Evolutionary conservation across 345 rosid genomes (phyloP).

Genomic region (Xanthoceras sorbifolium): DNA sequence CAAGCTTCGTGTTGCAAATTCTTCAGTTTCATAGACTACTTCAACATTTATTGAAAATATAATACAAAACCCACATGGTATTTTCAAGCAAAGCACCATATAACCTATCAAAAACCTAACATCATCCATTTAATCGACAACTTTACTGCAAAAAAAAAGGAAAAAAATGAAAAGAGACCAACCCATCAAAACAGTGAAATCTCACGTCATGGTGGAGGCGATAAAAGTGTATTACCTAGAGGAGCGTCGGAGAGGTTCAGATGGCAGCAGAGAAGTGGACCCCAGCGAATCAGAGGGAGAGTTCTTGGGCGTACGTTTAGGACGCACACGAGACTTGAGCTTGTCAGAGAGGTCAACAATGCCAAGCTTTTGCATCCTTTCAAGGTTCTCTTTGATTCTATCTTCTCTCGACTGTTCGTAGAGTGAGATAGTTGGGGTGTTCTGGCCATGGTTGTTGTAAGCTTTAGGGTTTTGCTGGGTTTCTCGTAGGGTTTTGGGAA

Average conservation of each 20-base stretch:
- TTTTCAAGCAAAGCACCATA: neutral
- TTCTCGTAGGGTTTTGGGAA: slow-evolving; percentile 11
- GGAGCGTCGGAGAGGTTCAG: slow-evolving; percentile 59
- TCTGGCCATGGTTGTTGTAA: slow-evolving; percentile 17
- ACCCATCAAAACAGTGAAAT: neutral
- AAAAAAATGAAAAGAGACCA: neutral
- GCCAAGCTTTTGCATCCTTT: slow-evolving; percentile 75
- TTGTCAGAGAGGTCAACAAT: slow-evolving; percentile 64
- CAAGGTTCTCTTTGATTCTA: slow-evolving; percentile 74
- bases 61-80: neutral
- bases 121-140: neutral
- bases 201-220: neutral
- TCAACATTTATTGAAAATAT: neutral
- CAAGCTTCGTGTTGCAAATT: neutral
- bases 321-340: slow-evolving; percentile 42
- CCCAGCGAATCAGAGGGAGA: slow-evolving; percentile 6
- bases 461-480: slow-evolving; percentile 19
- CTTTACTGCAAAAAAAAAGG: too few species aligned
- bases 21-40: neutral
- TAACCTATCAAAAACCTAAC: neutral
- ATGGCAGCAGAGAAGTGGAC: slow-evolving; percentile 24
- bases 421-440: slow-evolving; percentile 37
- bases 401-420: slow-evolving; percentile 83
- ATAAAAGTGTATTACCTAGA: slow-evolving; percentile 58
- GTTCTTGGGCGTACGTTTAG: slow-evolving; percentile 29